Conservation (phyloP, 805 yeast genomes). For the Maudiozyma pseudohumilis region DNA sequence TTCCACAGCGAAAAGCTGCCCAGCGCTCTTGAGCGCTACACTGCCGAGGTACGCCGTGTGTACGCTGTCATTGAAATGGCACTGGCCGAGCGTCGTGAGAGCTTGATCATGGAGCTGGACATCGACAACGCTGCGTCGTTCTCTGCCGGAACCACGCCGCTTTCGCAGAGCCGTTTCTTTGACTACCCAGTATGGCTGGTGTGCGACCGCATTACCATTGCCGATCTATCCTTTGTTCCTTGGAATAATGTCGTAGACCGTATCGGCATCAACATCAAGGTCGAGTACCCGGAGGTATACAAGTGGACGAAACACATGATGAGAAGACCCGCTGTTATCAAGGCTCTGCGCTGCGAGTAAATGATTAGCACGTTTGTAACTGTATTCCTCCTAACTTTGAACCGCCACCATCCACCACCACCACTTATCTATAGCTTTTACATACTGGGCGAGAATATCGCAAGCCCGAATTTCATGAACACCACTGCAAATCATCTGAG, state of each 20-base stretch:
- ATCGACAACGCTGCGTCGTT: slow-evolving; percentile 80
- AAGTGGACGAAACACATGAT: slow-evolving; percentile 94
- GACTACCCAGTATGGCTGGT: slow-evolving; percentile 95
- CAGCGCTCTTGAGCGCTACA: slow-evolving; percentile 81
- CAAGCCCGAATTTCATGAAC: too few relatives aligned
- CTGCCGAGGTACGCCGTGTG: slow-evolving; percentile 86
- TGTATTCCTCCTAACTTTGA: too few relatives aligned
- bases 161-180: slow-evolving; percentile 74
- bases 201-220: slow-evolving; percentile 73
- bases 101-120: slow-evolving; percentile 80
- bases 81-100: slow-evolving; percentile 83
- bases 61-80: slow-evolving; percentile 95
- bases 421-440: too few relatives aligned
- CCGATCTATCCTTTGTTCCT: slow-evolving; percentile 87
- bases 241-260: slow-evolving; percentile 95
- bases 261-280: slow-evolving; percentile 77
- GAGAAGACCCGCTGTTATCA: slow-evolving; percentile 84
- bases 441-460: too few relatives aligned
- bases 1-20: slow-evolving; percentile 82
- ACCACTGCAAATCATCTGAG: too few relatives aligned
- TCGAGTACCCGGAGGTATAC: slow-evolving; percentile 89
- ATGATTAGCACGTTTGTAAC: too few relatives aligned
- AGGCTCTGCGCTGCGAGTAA: slow-evolving; percentile 70
- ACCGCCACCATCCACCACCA: too few relatives aligned
- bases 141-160: slow-evolving; percentile 79